These are phyloP conservation scores for Cladophialophora immunda DNA, from an alignment of 2,329 filamentous ascomycete species.

Conservation along the genomic window DNA sequence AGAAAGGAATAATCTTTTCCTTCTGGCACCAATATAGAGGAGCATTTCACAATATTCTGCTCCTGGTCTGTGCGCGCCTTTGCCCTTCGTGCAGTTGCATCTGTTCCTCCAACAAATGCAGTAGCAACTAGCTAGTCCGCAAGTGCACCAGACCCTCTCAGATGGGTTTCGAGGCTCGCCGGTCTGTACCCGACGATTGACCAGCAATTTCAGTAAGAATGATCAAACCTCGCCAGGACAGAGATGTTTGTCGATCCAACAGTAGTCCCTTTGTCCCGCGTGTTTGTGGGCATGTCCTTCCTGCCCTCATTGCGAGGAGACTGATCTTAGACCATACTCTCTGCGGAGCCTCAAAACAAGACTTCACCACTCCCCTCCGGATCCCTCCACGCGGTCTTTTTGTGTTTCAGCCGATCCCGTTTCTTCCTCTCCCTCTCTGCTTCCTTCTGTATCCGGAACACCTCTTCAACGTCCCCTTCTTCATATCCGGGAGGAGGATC, in stretches of 20 bases:
- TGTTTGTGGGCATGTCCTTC: neutral
- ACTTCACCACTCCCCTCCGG: constrained; percentile 78
- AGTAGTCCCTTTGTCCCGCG: neutral
- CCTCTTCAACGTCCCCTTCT: constrained; percentile 72
- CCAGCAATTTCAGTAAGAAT: neutral
- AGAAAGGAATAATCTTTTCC: neutral
- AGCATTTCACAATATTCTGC: constrained; percentile 66
- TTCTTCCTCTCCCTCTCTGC: constrained; percentile 73
- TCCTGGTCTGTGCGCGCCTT: constrained; percentile 31
- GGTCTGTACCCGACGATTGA: neutral
- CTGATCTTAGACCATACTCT: too few species aligned
- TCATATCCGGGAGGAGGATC: constrained; percentile 76
- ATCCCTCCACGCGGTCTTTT: constrained; percentile 83
- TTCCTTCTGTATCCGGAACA: constrained; percentile 76
- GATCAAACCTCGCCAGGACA: neutral
- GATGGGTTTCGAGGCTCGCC: neutral
- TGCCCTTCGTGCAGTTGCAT: neutral
- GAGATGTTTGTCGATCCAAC: neutral
- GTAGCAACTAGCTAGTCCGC: neutral
- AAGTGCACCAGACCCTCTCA: neutral
- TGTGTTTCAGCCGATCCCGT: constrained; percentile 75
- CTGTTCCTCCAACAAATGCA: neutral
- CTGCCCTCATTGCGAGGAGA: neutral
- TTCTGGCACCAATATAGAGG: constrained; percentile 11
- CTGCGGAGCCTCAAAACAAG: constrained; percentile 62